phyloP scores from a whole-genome alignment of 2,329 filamentous ascomycete genomes.

The Leptographium wingfieldii region DNA sequence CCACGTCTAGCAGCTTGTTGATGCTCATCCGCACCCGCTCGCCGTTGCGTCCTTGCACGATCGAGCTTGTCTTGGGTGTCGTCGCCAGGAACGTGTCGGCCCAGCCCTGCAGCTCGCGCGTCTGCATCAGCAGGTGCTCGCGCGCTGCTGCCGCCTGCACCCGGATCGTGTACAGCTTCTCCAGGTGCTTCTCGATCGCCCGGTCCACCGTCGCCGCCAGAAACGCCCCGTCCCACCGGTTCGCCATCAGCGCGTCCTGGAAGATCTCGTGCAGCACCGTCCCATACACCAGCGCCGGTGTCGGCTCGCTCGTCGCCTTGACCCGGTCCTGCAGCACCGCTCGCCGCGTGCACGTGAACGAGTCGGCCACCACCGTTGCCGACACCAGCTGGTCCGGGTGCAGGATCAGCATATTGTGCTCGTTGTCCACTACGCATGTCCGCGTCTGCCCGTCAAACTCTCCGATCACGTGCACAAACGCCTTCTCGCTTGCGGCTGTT shows the following conservation, averaged over 20 bases:
- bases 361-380: constrained; percentile 90
- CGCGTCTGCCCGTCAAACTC: constrained; percentile 51
- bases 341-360: constrained; percentile 79
- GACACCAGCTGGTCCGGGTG: constrained; percentile 95
- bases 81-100: constrained; percentile 66
- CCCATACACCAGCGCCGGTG: constrained; percentile 75
- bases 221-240: constrained; percentile 64
- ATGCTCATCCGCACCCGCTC: constrained; percentile 70
- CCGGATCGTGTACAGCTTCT: constrained; percentile 81
- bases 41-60: constrained; percentile 68
- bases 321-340: constrained; percentile 91
- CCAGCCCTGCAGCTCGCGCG: constrained; percentile 72
- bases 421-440: constrained; percentile 72
- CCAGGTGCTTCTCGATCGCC: constrained; percentile 65
- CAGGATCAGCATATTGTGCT: constrained; percentile 72
- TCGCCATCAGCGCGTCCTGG: constrained; percentile 74
- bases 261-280: constrained; percentile 93
- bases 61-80: constrained; percentile 42
- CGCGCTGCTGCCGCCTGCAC: constrained; percentile 59
- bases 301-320: constrained; percentile 74
- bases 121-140: constrained; percentile 71
- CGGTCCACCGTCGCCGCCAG: constrained; percentile 53
- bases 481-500: constrained; percentile 52
- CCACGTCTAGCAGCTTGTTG: constrained; percentile 87
- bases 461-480: constrained; percentile 80